These are phyloP conservation scores for Fraxinus pennsylvanica DNA, from an alignment of 257 asterid species.

Conservation along the genomic window DNA sequence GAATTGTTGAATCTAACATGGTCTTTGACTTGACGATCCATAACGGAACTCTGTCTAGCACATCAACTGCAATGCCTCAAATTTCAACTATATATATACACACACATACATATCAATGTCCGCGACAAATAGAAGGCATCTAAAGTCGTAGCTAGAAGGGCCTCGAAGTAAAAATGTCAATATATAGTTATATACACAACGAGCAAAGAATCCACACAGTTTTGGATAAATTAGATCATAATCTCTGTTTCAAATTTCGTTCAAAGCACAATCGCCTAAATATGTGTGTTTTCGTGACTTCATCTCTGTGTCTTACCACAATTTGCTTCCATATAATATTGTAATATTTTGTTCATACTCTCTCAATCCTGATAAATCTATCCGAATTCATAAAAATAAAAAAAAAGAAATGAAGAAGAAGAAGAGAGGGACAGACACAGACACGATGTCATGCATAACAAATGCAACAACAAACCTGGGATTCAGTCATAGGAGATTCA, in stretches of 20 bases:
- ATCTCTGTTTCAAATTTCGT: background rate
- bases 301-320: background rate
- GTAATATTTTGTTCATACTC: background rate
- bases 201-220: background rate
- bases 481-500: slow-evolving; percentile 23
- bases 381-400: no score
- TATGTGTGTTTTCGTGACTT: background rate
- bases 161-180: background rate
- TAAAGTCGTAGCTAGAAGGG: background rate
- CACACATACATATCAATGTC: background rate
- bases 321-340: background rate
- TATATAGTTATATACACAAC: background rate
- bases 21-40: slow-evolving; percentile 46
- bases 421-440: background rate
- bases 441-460: background rate
- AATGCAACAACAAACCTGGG: slow-evolving; percentile 29
- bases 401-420: no score
- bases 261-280: background rate
- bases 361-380: background rate
- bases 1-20: slow-evolving; percentile 40
- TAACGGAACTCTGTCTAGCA: slow-evolving; percentile 26
- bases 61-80: slow-evolving; percentile 22
- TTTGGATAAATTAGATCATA: background rate
- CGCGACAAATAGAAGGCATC: background rate
- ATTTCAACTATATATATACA: background rate